Base-by-base conservation (phyloP, 106 monocot species). In the Chionographis japonica region DNA sequence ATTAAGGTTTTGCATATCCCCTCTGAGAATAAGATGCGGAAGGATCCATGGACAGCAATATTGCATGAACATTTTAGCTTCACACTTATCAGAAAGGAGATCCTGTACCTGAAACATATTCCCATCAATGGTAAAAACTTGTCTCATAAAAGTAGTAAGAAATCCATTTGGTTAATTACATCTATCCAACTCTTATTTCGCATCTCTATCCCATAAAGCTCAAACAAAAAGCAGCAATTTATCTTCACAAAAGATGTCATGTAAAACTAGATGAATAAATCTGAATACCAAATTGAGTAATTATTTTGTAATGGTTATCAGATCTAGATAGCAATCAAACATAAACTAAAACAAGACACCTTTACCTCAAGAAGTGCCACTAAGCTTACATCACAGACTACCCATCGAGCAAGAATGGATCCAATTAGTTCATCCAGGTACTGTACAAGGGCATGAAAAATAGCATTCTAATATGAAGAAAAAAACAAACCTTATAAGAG, bases 351-450 rank as follows among this genome's bases (percentile, higher is more conserved):
- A 53, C 4, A 16, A 37, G 42, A 52, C 40, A 6, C 9, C 27
- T 27, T 80, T 84, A 88, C 95, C 95, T 95, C 89, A 69, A 86
- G 58, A 46, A 95, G 84, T 70, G 86, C 66, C 56, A 68, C 67
- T 54, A 95, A 74, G 68, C 78, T 92, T n/a, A 92, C 77, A 71
- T 95, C 88, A 73, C 95, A 91, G 52, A 65, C 83, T 65, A 89
- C 82, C 95, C 95, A 95, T 38, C 70, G 75, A 68, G 53, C 73
- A 70, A 92, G 67, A 61, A 95, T 81, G 51, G 86, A 67, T 52
- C 86, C 91, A 60, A 95, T 75, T 52, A 95, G 67, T 52, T 80
- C 88, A 73, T 89, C 86, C 54, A 95, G 56, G 74, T 86, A 89
- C 95, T 95, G 78, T 12, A 74, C 63, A 27, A 42, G 54, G 68